Evolutionary conservation across 257 asterid species (phyloP), one percentile per base, ranked within the genome.

Genomic region (Vinca minor): DNA sequence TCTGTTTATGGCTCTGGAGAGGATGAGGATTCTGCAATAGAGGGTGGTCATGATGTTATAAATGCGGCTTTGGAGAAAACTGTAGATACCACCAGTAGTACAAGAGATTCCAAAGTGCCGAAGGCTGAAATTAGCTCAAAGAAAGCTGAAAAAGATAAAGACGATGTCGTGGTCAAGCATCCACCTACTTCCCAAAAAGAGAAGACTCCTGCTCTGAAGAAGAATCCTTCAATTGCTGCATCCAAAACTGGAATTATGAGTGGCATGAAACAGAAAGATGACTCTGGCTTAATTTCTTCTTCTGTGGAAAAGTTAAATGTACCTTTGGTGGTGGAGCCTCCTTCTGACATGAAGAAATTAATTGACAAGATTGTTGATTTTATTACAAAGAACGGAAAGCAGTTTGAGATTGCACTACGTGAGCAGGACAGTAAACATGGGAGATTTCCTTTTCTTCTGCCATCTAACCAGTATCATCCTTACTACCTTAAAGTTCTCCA

Each of bases 1-100:
- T 89, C 96, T 65, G 80, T 78, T 23, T 89, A 93, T 77, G 97
- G 88, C 39, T 80, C 92, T 17, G 96, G 87, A 68, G 98, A 93
- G 71, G 97, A 93, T 55, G 98, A 89, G 54, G 96, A 84, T 34
- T 77, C 66, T 48, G 64, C 70, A 64, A 5, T 50, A 47, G 82
- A 82, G 66, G 79, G 74, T 42, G 72, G 46, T 47, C 77, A 41
- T 31, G 73, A 70, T 53, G 34, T 66, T 71, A 73, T 65, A 50
- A 58, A 68, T 62, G 69, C 49, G 53, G 67, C 67, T 68, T 38
- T 81, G 29, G 64, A 44, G 39, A 76, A 67, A 75, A 62, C 66
- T 25, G 12, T 46, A 21, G 49, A 64, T 61, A 35, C 74, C n/a
- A n/a, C n/a, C 31, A 62, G 29, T 35, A 42, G 65, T 78, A 35